Conservation (phyloP, 2,329 filamentous ascomycete species). For the Scytalidium lignicola region DNA sequence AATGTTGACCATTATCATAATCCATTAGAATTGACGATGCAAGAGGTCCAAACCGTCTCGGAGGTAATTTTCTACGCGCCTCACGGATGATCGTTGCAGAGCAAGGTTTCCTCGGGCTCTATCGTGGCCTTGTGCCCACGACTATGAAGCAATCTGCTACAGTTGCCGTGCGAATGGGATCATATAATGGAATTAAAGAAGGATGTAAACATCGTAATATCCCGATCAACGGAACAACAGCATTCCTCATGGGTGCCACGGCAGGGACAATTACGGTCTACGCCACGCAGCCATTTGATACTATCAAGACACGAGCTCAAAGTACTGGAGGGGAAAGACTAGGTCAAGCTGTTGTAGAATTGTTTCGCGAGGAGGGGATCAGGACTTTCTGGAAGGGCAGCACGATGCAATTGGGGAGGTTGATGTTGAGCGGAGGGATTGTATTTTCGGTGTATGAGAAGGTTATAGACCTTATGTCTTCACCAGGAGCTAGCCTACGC, state of each 20-base stretch:
- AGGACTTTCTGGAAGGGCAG: slow-evolving; percentile 61
- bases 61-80: slow-evolving; percentile 28
- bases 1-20: not conserved
- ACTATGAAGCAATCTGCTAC: slow-evolving; percentile 42
- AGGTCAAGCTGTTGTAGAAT: slow-evolving; percentile 47
- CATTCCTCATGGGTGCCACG: slow-evolving; percentile 55
- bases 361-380: slow-evolving; percentile 52
- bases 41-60: slow-evolving; percentile 21
- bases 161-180: slow-evolving; percentile 41
- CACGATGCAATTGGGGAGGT: slow-evolving; percentile 58
- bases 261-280: slow-evolving; percentile 56
- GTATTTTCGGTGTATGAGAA: slow-evolving; percentile 27
- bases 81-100: slow-evolving; percentile 28
- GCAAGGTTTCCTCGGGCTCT: slow-evolving; percentile 34
- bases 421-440: slow-evolving; percentile 60
- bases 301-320: slow-evolving; percentile 57
- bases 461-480: no score
- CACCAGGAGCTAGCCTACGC: no score
- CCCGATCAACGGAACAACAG: slow-evolving; percentile 39
- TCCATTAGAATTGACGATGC: slow-evolving; percentile 33
- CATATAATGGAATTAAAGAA: slow-evolving; percentile 41
- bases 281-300: slow-evolving; percentile 55
- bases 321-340: slow-evolving; percentile 51
- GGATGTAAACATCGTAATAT: slow-evolving; percentile 8
- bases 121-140: slow-evolving; percentile 37